A percentile compares a stretch with the other conserved stretches of the same genome.
Conservation (phyloP, 352 stramenopile species). For the Pythium oligandrum region DNA sequence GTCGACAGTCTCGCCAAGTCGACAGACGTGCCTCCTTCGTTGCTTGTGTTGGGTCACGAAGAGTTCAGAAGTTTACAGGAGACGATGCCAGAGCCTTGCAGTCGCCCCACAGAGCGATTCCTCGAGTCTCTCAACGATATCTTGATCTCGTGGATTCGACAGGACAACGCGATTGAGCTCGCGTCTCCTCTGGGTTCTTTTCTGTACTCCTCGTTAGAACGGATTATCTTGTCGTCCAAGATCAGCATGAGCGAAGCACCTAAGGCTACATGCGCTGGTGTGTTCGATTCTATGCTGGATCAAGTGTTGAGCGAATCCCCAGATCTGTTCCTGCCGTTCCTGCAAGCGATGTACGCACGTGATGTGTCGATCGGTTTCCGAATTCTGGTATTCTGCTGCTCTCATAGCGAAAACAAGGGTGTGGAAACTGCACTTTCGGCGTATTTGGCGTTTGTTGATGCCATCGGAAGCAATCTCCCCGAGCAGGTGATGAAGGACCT, state of each 20-base stretch:
- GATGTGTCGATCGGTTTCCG: constrained; percentile 76
- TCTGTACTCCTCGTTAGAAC: constrained; percentile 57
- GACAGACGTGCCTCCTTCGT: constrained; percentile 38
- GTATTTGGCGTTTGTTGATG: constrained; percentile 62
- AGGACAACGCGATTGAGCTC: constrained; percentile 68
- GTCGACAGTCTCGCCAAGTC: constrained; percentile 18
- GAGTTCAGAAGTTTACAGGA: constrained; percentile 80
- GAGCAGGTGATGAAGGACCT: constrained; percentile 67
- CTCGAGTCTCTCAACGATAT: constrained; percentile 80
- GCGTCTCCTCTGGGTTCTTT: constrained; percentile 55
- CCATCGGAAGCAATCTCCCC: constrained; percentile 39
- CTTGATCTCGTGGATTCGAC: constrained; percentile 77
- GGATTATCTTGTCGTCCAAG: constrained; percentile 71
- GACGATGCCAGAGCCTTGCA: constrained; percentile 57
- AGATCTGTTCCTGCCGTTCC: constrained; percentile 69
- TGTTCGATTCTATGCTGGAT: constrained; percentile 80
- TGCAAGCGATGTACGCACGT: constrained; percentile 73
- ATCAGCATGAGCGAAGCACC: constrained; percentile 58
- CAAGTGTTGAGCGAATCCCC: constrained; percentile 67
- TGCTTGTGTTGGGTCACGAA: constrained; percentile 60
- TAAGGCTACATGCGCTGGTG: constrained; percentile 53
- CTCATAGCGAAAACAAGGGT: constrained; percentile 38
- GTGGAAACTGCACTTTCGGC: constrained; percentile 51
- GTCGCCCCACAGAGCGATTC: constrained; percentile 61
- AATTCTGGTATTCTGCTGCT: constrained; percentile 73